phyloP scores from a whole-genome alignment of 495 filamentous ascomycete species.

The Cryomyces antarcticus region DNA sequence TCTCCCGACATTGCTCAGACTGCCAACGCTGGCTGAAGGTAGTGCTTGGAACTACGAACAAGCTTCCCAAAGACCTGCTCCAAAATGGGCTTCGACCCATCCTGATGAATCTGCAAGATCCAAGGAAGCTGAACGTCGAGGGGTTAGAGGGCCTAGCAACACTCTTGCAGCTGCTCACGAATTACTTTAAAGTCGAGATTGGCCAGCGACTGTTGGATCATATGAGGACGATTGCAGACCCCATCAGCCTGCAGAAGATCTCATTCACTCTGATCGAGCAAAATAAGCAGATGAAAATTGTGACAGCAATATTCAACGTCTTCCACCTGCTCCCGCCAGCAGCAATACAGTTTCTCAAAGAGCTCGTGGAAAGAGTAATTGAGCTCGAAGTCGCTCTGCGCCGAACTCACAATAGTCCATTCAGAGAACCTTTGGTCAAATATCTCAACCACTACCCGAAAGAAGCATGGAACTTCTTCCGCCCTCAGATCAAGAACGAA shows the following conservation, averaged over 20 bases:
- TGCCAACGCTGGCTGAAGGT: conserved; percentile 67
- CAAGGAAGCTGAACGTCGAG: conserved; percentile 70
- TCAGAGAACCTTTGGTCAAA: conserved; percentile 77
- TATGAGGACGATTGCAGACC: conserved; percentile 75
- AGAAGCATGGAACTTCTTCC: conserved; percentile 65
- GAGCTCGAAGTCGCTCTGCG: conserved; percentile 73
- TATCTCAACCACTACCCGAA: conserved; percentile 85
- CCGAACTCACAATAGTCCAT: conserved; percentile 81
- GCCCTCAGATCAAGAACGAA: conserved; percentile 53
- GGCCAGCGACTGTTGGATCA: conserved; percentile 79
- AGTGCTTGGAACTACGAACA: conserved; percentile 71
- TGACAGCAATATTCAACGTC: conserved; percentile 83
- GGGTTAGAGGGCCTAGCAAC: conserved; percentile 81
- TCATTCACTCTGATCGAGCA: conserved; percentile 91
- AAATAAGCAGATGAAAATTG: conserved; percentile 73
- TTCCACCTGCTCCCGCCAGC: conserved; percentile 85
- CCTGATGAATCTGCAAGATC: conserved; percentile 85
- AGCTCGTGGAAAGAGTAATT: conserved; percentile 69
- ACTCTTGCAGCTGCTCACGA: conserved; percentile 74
- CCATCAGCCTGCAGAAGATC: conserved; percentile 58
- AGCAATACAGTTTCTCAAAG: conserved; percentile 75
- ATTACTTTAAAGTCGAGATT: conserved; percentile 98
- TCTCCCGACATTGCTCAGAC: conserved; percentile 83
- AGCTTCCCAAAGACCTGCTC: conserved; percentile 84
- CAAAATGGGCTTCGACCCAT: conserved; percentile 90